A percentile compares a stretch with the other conserved stretches of the same genome.
phyloP scores from a whole-genome alignment of 306 rosid species.

The Prunus mume region DNA sequence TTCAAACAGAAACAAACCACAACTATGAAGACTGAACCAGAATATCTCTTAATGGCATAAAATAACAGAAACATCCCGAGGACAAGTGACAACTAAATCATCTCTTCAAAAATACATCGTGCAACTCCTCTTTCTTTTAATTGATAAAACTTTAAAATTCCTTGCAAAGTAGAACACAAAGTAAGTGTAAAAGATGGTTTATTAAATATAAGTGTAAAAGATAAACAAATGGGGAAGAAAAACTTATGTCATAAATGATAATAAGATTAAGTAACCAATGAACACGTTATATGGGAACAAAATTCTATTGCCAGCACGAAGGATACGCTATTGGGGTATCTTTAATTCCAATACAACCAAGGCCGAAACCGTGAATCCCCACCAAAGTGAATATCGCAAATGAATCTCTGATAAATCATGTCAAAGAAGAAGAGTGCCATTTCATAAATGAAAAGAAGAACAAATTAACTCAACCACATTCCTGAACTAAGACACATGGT shows the following conservation, averaged over 20 bases:
- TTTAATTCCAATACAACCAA: slow-evolving; percentile 45
- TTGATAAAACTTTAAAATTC: not conserved
- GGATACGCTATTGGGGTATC: slow-evolving; percentile 59
- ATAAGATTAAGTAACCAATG: slow-evolving; percentile 6
- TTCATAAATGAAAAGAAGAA: slow-evolving; percentile 7
- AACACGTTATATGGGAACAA: slow-evolving; percentile 15
- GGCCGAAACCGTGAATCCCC: slow-evolving; percentile 55
- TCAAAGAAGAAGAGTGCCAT: slow-evolving; percentile 41
- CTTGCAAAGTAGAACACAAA: not conserved
- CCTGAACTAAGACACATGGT: slow-evolving; percentile 10
- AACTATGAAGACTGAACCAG: slow-evolving; percentile 11
- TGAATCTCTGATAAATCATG: slow-evolving; percentile 43
- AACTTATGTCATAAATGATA: not conserved
- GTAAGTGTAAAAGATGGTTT: not conserved
- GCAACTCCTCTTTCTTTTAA: not conserved
- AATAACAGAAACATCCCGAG: not conserved
- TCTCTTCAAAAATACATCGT: not conserved
- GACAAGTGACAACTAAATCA: not conserved
- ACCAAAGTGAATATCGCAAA: slow-evolving; percentile 39
- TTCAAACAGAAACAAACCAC: not conserved
- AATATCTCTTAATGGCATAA: not conserved
- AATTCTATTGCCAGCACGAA: slow-evolving; percentile 32
- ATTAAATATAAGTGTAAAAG: slow-evolving; percentile 1
- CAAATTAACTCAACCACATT: slow-evolving; percentile 12
- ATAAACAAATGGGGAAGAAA: not conserved